Evolutionary conservation across 108 stramenopile genomes (phyloP).

Genomic region (Fragilaria radians): DNA sequence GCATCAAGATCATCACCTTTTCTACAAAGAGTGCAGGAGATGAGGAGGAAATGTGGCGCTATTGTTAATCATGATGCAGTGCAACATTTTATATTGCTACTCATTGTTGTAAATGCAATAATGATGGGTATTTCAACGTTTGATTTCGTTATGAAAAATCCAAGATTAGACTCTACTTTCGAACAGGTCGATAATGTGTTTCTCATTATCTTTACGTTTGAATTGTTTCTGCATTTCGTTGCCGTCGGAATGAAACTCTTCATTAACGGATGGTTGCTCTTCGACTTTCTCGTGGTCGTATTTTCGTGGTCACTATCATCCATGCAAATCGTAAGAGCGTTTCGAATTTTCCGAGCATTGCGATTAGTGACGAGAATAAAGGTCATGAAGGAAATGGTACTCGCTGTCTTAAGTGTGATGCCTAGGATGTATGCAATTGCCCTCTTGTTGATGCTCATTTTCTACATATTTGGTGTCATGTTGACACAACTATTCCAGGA

Average conservation of each 20-base stretch:
- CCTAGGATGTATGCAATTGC: constrained; percentile 26
- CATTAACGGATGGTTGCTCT: constrained; percentile 24
- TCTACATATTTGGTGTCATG: constrained; percentile 33
- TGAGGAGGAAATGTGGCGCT: no score
- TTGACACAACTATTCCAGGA: constrained; percentile 25
- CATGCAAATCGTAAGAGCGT: constrained; percentile 29
- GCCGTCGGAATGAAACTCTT: constrained; percentile 16
- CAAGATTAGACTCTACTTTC: constrained; percentile 9
- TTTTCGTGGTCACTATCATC: constrained; percentile 21
- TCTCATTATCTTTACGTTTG: constrained; percentile 25
- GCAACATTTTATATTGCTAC: constrained; percentile 12
- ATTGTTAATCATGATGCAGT: constrained; percentile 21
- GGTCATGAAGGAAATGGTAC: constrained; percentile 14
- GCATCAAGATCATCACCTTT: no score
- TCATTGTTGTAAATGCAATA: constrained; percentile 26
- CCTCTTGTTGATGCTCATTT: constrained; percentile 16
- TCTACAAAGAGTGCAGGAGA: no score
- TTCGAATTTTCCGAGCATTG: constrained; percentile 25
- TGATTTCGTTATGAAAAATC: constrained; percentile 29
- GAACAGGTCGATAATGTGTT: constrained; percentile 18
- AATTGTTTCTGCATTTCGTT: constrained; percentile 25
- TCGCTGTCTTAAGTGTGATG: constrained; percentile 16
- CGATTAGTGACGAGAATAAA: constrained; percentile 24
- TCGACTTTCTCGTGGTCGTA: constrained; percentile 30
- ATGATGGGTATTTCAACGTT: constrained; percentile 34